Evolutionary conservation across 371 early-diverging fungal species (phyloP), one percentile per base, ranked within the genome.

Genomic region (Polyrhizophydium stewartii): DNA sequence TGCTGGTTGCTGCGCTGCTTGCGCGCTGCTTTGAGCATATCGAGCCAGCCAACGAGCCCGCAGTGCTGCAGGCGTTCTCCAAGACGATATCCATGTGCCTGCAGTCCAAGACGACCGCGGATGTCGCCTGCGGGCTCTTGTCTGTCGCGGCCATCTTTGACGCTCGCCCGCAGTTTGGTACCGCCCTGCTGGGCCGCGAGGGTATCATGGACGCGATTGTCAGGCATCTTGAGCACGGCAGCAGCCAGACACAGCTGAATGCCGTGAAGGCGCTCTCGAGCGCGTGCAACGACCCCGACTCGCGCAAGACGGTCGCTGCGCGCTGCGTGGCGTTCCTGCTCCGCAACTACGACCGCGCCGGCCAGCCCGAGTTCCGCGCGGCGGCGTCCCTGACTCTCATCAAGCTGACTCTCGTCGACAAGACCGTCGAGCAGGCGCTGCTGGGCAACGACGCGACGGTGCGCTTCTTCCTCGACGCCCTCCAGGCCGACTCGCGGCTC

Each of bases 181-280:
- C 79, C 16, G 68, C 72, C 5, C 82, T 91, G 30, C 62, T 92
- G n/a, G 69, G 73, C 55, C 78, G 79, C 40, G 81, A 82, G 22
- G 88, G 89, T 0, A 58, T 87, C 0, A 61, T 92, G 33, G 86
- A 76, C 32, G 86, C 87, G 24, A 76, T 89, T 57, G 77, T 89
- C 76, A 91, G 90, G 62, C 74, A 78, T 27, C 65, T 87, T 35
- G 91, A 90, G 25, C 81, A 83, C 64, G 91, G 89, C 58, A 66
- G 78, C 2, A 75, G 75, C 25, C 67, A 73, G 12, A 83, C 87
- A 3, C 89, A 90, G 62, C 60, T 82, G 19, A 81, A 85, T 1
- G 73, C 86, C 10, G 63, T 85, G 0, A 82, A 88, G 43, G 76
- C 84, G 2, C 75, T 92, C 6, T 85, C 85, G 0, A 70, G 77